Percentiles rank a stretch among this genome's conserved stretches.
These are phyloP conservation scores for Pyropia haitanensis DNA, from an alignment of 23 red algal species.

Conservation along the genomic window DNA sequence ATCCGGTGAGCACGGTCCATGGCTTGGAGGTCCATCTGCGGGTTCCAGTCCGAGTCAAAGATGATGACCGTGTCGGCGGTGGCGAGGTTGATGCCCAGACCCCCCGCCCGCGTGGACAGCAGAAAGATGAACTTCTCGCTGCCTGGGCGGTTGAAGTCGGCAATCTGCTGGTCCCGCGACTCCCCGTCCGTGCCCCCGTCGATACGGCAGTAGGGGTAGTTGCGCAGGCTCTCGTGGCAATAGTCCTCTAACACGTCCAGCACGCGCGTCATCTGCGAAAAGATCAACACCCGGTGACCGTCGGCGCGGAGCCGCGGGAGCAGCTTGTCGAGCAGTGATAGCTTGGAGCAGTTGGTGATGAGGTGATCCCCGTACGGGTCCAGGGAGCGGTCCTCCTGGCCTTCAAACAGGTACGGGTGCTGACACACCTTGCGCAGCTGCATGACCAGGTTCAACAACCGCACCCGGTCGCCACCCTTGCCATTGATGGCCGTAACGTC, in stretches of 20 bases:
- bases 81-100: conserved; percentile 97
- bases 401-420: conserved; percentile 98
- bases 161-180: conserved; percentile 80
- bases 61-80: conserved; percentile 96
- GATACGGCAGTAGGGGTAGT: conserved; percentile 89
- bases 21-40: conserved; percentile 95
- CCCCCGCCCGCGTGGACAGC: conserved; percentile 89
- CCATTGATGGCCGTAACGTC: conserved; percentile 98
- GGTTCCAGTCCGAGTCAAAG: conserved; percentile 98
- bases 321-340: conserved; percentile 85
- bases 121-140: conserved; percentile 96
- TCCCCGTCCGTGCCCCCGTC: conserved; percentile 95
- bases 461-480: conserved; percentile 90
- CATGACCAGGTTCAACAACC: conserved; percentile 98
- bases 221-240: conserved; percentile 68
- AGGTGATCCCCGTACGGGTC: conserved; percentile 97
- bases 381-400: conserved; percentile 87
- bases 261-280: conserved; percentile 98
- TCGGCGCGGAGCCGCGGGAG: conserved; percentile 71
- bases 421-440: conserved; percentile 95
- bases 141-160: conserved; percentile 82
- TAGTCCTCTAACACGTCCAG: conserved; percentile 99
- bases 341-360: conserved; percentile 69
- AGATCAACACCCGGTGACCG: conserved; percentile 85
- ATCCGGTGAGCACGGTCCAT: conserved; percentile 99